These are phyloP conservation scores for Dalbergia oliveri DNA, from an alignment of 306 rosid genomes.

Conservation along the genomic window DNA sequence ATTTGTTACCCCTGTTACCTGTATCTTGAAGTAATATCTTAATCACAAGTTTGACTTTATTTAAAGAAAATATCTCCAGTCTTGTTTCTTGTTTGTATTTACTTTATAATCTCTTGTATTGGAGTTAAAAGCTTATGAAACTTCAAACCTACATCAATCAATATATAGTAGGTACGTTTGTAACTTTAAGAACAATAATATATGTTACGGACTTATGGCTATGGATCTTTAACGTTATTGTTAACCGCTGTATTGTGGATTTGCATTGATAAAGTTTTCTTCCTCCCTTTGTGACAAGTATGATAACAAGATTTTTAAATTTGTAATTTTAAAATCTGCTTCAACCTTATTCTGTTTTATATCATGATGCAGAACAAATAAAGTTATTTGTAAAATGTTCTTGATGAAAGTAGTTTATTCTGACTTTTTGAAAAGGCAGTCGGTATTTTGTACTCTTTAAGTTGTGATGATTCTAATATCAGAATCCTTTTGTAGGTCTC, in stretches of 20 bases:
- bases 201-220: background rate
- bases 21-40: conserved; percentile 13
- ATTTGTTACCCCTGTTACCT: background rate
- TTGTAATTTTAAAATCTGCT: background rate
- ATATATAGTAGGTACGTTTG: background rate
- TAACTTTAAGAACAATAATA: background rate
- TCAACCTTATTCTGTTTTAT: conserved; percentile 1
- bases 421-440: background rate
- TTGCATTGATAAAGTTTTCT: conserved; percentile 13
- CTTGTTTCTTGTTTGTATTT: conserved; percentile 29
- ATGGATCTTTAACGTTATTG: conserved; percentile 11
- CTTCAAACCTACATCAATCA: conserved; percentile 26
- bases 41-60: background rate
- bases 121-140: conserved; percentile 29
- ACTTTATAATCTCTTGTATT: conserved; percentile 16
- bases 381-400: conserved; percentile 22
- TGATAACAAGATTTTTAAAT: background rate
- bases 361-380: conserved; percentile 23
- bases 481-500: conserved; percentile 64
- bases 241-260: conserved; percentile 13
- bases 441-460: conserved; percentile 12
- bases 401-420: background rate
- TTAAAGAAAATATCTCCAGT: conserved; percentile 4
- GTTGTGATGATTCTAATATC: conserved; percentile 45
- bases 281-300: conserved; percentile 6